Evolutionary conservation across 1,284 basidiomycete genomes (phyloP).

Genomic region (Boletus subluridellus): DNA sequence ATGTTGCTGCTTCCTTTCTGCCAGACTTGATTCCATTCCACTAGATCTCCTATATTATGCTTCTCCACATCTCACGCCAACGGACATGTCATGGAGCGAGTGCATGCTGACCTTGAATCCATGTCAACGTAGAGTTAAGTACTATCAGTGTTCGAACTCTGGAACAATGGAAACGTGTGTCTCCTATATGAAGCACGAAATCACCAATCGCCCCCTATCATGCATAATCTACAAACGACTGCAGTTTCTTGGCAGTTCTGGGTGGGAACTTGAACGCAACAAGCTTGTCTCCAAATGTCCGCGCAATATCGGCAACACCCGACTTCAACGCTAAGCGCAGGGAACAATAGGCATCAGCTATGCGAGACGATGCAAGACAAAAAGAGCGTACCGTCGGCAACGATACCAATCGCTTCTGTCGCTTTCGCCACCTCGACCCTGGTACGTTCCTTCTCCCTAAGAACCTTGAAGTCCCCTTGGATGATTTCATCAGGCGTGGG

Average conservation of each 20-base stretch:
- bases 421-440: slow-evolving; percentile 48
- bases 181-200: background rate
- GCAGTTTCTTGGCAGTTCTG: slow-evolving; percentile 58
- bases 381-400: slow-evolving; percentile 51
- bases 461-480: slow-evolving; percentile 29
- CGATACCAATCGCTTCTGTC: slow-evolving; percentile 51
- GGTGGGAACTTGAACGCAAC: slow-evolving; percentile 76
- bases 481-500: slow-evolving; percentile 38
- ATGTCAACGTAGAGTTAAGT: background rate
- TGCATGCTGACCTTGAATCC: background rate
- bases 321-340: slow-evolving; percentile 57
- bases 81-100: background rate
- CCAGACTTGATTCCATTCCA: background rate
- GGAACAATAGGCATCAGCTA: slow-evolving; percentile 7
- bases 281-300: slow-evolving; percentile 73
- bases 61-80: background rate
- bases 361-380: background rate
- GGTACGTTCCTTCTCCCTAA: slow-evolving; percentile 34
- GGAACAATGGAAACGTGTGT: background rate
- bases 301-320: slow-evolving; percentile 61
- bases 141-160: background rate
- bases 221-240: slow-evolving; percentile 65
- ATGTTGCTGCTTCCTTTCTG: background rate
- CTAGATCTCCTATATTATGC: background rate
- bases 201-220: slow-evolving; percentile 2